Conservation (phyloP, 192 early-diverging fungal genomes). For the Linnemannia exigua region DNA sequence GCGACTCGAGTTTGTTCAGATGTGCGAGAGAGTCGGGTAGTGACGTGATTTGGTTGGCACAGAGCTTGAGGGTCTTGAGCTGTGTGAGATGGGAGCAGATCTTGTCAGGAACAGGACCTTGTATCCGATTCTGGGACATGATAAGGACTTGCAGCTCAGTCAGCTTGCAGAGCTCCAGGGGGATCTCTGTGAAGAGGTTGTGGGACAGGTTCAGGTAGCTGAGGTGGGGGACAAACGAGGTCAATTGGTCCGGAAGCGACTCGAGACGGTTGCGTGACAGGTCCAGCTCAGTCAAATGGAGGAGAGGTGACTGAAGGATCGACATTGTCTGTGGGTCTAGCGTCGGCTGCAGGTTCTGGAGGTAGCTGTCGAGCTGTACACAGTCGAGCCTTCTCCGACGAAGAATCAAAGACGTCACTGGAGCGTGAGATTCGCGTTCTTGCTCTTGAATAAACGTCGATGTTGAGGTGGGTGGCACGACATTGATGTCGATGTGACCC, state of each 20-base stretch:
- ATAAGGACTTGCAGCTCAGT: slow-evolving; percentile 60
- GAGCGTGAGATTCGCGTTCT: slow-evolving; percentile 43
- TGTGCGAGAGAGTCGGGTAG: slow-evolving; percentile 50
- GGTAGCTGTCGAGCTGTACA: slow-evolving; percentile 51
- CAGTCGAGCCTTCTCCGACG: slow-evolving; percentile 58
- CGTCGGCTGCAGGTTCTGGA: slow-evolving; percentile 42
- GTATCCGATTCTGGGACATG: slow-evolving; percentile 64
- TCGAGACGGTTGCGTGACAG: slow-evolving; percentile 66
- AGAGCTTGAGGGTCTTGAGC: slow-evolving; percentile 56
- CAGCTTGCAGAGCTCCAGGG: slow-evolving; percentile 59
- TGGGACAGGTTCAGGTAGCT: slow-evolving; percentile 60
- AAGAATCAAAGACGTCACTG: slow-evolving; percentile 56
- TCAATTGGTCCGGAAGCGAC: slow-evolving; percentile 56
- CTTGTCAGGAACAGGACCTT: slow-evolving; percentile 55
- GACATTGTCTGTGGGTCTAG: slow-evolving; percentile 40
- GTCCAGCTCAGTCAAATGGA: slow-evolving; percentile 66
- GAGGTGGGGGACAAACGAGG: slow-evolving; percentile 46
- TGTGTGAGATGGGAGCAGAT: slow-evolving; percentile 54
- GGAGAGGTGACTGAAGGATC: slow-evolving; percentile 47
- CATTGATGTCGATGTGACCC: slow-evolving; percentile 46
- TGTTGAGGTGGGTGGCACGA: slow-evolving; percentile 26
- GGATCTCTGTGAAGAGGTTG: slow-evolving; percentile 64
- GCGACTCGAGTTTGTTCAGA: slow-evolving; percentile 57
- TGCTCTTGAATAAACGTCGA: slow-evolving; percentile 41
- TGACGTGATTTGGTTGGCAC: slow-evolving; percentile 60